Conservation (phyloP, 2,329 filamentous ascomycete genomes). For the Exophiala viscosa region DNA sequence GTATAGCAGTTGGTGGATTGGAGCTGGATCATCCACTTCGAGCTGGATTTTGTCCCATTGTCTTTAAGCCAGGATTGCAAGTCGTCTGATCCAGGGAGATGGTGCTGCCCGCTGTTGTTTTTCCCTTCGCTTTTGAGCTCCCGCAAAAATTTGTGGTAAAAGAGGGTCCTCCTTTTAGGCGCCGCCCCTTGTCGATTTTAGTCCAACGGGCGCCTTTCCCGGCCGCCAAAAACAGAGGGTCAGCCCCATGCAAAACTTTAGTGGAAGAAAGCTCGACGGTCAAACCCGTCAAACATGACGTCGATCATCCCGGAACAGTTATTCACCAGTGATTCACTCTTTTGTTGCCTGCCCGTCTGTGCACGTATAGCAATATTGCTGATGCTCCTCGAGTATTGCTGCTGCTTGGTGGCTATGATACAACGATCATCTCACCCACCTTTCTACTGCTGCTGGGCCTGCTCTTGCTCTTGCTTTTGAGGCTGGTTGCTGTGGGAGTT, state of each 20-base stretch:
- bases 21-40: too few species aligned
- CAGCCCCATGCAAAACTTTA: background rate
- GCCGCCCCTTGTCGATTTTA: too few species aligned
- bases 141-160: too few species aligned
- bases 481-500: too few species aligned
- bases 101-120: too few species aligned
- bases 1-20: too few species aligned
- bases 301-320: background rate
- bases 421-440: background rate
- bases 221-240: background rate
- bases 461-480: too few species aligned
- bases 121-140: too few species aligned
- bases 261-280: background rate
- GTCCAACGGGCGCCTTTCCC: background rate
- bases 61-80: too few species aligned
- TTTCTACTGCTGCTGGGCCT: conserved; percentile 1
- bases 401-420: background rate
- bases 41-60: too few species aligned
- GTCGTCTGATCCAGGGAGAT: too few species aligned
- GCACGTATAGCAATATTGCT: background rate
- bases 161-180: too few species aligned
- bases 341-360: background rate
- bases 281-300: background rate
- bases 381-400: background rate
- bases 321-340: background rate